phyloP scores from a whole-genome alignment of 169 alveolate species.

The Eimeria sp. region DNA sequence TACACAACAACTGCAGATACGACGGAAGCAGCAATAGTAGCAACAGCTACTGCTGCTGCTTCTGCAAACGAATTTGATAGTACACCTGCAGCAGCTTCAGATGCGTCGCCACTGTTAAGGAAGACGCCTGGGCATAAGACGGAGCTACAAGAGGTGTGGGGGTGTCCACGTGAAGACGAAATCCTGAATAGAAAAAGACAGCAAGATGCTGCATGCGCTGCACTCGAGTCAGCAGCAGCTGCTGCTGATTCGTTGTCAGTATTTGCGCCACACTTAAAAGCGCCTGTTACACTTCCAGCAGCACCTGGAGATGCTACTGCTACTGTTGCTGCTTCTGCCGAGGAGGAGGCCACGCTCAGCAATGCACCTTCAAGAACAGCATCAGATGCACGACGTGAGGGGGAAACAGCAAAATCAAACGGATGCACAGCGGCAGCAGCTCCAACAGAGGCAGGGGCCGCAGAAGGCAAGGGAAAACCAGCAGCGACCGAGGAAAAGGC shows the following conservation, averaged over 20 bases:
- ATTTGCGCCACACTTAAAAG: neutral
- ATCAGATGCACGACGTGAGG: too few relatives aligned
- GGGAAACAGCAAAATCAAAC: neutral
- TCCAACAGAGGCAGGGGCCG: neutral
- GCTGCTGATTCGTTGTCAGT: neutral
- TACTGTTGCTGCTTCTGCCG: slow-evolving; percentile 1
- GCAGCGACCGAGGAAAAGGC: neutral
- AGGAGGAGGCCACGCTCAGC: neutral
- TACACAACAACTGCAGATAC: too few relatives aligned
- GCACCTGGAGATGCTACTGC: slow-evolving; percentile 10
- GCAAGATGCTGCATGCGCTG: neutral
- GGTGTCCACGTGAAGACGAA: neutral
- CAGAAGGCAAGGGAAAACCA: neutral
- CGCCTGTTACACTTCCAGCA: slow-evolving; percentile 4
- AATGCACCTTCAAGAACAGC: neutral
- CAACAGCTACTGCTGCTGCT: neutral
- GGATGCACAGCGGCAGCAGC: neutral
- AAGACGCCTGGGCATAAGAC: neutral
- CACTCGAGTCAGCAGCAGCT: slow-evolving; percentile 26
- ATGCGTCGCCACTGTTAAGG: neutral
- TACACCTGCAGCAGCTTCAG: slow-evolving; percentile 11
- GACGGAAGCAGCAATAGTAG: neutral
- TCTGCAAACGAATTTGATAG: neutral
- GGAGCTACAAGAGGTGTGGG: neutral
- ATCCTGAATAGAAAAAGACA: too few relatives aligned